phyloP scores from a whole-genome alignment of 192 early-diverging fungal species.

The Lobosporangium transversale region DNA sequence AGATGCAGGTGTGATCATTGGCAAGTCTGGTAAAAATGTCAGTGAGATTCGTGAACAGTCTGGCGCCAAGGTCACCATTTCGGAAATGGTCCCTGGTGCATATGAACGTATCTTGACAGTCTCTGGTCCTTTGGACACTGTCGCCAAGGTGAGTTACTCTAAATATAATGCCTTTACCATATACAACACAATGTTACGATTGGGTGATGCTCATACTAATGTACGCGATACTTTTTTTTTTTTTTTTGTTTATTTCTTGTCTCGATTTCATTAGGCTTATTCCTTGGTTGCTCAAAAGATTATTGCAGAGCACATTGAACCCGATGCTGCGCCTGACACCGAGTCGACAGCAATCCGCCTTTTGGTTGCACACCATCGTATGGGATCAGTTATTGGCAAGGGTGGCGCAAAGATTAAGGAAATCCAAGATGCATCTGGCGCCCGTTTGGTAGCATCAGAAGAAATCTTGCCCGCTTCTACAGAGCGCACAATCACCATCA shows the following conservation, averaged over 20 bases:
- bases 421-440: conserved; percentile 88
- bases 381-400: conserved; percentile 93
- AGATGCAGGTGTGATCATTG: conserved; percentile 89
- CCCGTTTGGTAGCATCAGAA: conserved; percentile 84
- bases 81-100: conserved; percentile 84
- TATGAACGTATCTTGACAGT: conserved; percentile 78
- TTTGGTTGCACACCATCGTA: conserved; percentile 85
- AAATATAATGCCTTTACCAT: no score
- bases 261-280: conserved; percentile 65
- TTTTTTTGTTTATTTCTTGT: neutral
- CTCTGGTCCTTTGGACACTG: conserved; percentile 72
- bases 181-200: neutral
- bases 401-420: conserved; percentile 90
- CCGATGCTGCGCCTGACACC: conserved; percentile 57
- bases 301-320: conserved; percentile 70
- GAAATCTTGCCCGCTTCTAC: conserved; percentile 92
- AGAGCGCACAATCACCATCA: conserved; percentile 87
- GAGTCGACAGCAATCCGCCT: conserved; percentile 79
- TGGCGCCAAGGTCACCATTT: conserved; percentile 90
- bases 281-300: conserved; percentile 81
- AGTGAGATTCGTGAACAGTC: conserved; percentile 86
- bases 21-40: conserved; percentile 91
- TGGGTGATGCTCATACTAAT: neutral
- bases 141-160: conserved; percentile 76
- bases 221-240: neutral